These are phyloP conservation scores for Ascochyta koolunga DNA, from an alignment of 2,329 filamentous ascomycete genomes.

Conservation along the genomic window DNA sequence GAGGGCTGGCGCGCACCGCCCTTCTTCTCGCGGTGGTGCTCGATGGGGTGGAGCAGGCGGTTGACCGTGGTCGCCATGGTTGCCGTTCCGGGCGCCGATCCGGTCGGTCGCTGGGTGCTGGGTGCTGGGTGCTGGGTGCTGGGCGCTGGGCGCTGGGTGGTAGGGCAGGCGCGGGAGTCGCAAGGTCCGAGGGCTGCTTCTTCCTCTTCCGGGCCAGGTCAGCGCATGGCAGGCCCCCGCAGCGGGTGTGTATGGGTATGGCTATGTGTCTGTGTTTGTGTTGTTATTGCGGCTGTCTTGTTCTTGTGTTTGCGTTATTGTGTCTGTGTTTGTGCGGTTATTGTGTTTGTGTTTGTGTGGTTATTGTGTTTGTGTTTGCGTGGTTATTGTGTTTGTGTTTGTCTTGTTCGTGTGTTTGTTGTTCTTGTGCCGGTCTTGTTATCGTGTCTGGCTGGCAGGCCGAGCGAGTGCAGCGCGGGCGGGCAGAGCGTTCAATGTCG, in stretches of 20 bases:
- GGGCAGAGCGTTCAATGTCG: slow-evolving; percentile 9
- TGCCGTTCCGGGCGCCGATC: slow-evolving; percentile 17
- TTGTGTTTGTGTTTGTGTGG: too few species aligned
- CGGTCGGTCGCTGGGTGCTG: slow-evolving; percentile 10
- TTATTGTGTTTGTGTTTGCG: too few species aligned
- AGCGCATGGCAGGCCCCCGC: slow-evolving; percentile 21
- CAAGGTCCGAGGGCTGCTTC: slow-evolving; percentile 15
- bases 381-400: too few species aligned
- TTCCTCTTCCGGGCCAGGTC: slow-evolving; percentile 10
- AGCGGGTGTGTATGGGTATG: slow-evolving; percentile 9
- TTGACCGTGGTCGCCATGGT: slow-evolving; percentile 48
- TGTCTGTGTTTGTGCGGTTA: too few species aligned
- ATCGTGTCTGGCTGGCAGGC: background rate
- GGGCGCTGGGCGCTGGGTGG: slow-evolving; percentile 1
- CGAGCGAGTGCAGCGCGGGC: background rate
- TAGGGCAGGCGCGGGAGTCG: slow-evolving; percentile 21
- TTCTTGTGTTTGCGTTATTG: too few species aligned
- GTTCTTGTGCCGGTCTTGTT: too few species aligned
- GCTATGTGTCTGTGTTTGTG: slow-evolving; percentile 6
- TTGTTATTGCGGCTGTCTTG: too few species aligned
- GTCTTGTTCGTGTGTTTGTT: too few species aligned
- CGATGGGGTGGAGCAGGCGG: slow-evolving; percentile 45
- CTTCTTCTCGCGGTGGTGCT: slow-evolving; percentile 40
- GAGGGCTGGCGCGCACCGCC: slow-evolving; percentile 25
- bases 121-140: background rate